Evolutionary conservation across 129 eudicot species (phyloP).

Genomic region (Pulicaria dysenterica): DNA sequence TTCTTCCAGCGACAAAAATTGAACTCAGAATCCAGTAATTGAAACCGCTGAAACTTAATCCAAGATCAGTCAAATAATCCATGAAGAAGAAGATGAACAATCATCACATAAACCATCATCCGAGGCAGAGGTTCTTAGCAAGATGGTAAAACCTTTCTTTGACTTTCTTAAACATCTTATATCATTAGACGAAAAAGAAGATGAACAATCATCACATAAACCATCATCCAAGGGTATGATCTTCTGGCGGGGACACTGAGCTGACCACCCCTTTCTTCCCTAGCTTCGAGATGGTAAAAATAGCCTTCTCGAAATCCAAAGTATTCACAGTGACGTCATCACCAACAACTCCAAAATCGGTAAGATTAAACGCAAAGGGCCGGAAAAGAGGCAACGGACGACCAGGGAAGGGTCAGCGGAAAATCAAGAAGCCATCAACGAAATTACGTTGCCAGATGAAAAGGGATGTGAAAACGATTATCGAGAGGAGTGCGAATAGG

Average conservation of each 20-base stretch:
- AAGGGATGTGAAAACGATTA: conserved; percentile 53
- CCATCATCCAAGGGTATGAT: too few species aligned
- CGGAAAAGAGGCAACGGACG: conserved; percentile 57
- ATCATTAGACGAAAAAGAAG: too few species aligned
- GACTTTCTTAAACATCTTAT: too few species aligned
- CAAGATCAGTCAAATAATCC: too few species aligned
- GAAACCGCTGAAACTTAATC: too few species aligned
- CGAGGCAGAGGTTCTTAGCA: too few species aligned
- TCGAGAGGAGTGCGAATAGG: conserved; percentile 63
- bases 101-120: too few species aligned
- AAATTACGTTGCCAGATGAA: conserved; percentile 68
- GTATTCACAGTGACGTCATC: conserved; percentile 77
- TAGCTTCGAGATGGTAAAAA: conserved; percentile 59
- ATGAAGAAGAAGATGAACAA: too few species aligned
- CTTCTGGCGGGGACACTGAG: conserved; percentile 88
- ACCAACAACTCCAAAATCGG: conserved; percentile 92
- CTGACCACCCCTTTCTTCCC: conserved; percentile 90
- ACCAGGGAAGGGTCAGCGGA: conserved; percentile 34
- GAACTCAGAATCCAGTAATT: too few species aligned
- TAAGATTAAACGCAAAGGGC: conserved; percentile 64
- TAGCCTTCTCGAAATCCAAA: conserved; percentile 79
- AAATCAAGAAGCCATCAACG: conserved; percentile 42
- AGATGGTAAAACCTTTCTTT: too few species aligned
- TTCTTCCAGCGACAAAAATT: too few species aligned
- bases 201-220: too few species aligned